Percentiles rank a stretch among this genome's conserved stretches.
Evolutionary conservation across 2,329 filamentous ascomycete species (phyloP).

Genomic region (Gliomastix tumulicola): DNA sequence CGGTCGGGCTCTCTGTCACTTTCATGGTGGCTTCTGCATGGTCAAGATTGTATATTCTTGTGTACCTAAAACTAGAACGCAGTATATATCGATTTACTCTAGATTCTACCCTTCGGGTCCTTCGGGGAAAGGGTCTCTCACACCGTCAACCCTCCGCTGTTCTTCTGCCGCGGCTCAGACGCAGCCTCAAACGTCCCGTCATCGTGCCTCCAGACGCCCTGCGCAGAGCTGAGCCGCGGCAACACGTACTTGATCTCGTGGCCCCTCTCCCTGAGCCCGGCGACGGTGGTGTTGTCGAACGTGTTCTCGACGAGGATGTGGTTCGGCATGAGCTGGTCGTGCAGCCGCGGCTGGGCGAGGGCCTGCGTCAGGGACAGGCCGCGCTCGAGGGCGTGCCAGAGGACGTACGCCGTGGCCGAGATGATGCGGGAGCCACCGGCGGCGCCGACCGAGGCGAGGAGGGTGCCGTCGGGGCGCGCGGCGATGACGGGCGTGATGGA

Average conservation of each 20-base stretch:
- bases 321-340: constrained; percentile 78
- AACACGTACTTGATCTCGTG: constrained; percentile 68
- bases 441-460: constrained; percentile 66
- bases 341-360: constrained; percentile 60
- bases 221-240: constrained; percentile 59
- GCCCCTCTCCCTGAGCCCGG: constrained; percentile 54
- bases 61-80: too few species aligned
- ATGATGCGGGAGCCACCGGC: constrained; percentile 82
- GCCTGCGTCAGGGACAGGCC: constrained; percentile 52
- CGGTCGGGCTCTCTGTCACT: too few species aligned
- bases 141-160: constrained; percentile 56
- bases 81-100: background rate
- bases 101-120: too few species aligned
- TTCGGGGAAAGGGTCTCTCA: too few species aligned
- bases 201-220: constrained; percentile 53
- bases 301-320: constrained; percentile 58
- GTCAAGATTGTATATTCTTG: too few species aligned
- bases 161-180: constrained; percentile 66
- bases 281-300: constrained; percentile 59
- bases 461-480: constrained; percentile 51
- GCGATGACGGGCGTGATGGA: constrained; percentile 77
- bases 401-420: constrained; percentile 66
- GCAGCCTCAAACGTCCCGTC: constrained; percentile 73
- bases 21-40: too few species aligned
- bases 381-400: constrained; percentile 67